These are phyloP conservation scores for Acanthochlamys bracteata DNA, from an alignment of 106 monocot species.

Conservation along the genomic window DNA sequence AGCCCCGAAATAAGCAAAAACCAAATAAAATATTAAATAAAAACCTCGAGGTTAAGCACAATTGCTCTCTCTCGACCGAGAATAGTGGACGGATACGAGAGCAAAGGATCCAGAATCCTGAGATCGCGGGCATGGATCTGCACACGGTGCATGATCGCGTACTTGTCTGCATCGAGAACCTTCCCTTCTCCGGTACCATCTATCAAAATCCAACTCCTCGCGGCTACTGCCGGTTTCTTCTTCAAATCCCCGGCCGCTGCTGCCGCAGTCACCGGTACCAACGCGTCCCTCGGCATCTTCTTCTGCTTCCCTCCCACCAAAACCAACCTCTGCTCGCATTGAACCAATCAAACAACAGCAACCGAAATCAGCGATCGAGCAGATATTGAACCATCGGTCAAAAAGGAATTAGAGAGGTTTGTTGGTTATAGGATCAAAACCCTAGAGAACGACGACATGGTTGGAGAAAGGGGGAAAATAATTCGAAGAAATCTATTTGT, in stretches of 20 bases:
- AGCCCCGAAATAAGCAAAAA: neutral
- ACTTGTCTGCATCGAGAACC: conserved; percentile 80
- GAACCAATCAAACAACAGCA: neutral
- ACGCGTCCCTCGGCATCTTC: conserved; percentile 20
- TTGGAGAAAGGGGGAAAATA: no score
- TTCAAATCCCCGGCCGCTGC: neutral
- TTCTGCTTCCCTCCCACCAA: conserved; percentile 14
- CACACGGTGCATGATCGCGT: conserved; percentile 87
- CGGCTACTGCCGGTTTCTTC: conserved; percentile 11
- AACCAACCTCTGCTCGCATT: conserved; percentile 9
- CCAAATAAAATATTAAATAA: neutral
- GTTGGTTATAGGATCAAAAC: no score
- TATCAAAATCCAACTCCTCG: conserved; percentile 77
- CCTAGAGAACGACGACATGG: no score
- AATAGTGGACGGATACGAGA: conserved; percentile 87
- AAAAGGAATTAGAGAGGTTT: no score
- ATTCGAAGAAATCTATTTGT: no score
- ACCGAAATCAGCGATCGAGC: neutral
- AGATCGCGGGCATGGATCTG: conserved; percentile 85
- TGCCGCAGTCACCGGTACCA: neutral
- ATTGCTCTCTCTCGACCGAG: conserved; percentile 84
- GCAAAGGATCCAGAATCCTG: conserved; percentile 76
- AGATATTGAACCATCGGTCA: neutral
- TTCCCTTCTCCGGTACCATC: conserved; percentile 47
- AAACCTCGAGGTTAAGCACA: conserved; percentile 97